These are phyloP conservation scores for Botryotinia globosa DNA, from an alignment of 2,329 filamentous ascomycete genomes.

Conservation along the genomic window DNA sequence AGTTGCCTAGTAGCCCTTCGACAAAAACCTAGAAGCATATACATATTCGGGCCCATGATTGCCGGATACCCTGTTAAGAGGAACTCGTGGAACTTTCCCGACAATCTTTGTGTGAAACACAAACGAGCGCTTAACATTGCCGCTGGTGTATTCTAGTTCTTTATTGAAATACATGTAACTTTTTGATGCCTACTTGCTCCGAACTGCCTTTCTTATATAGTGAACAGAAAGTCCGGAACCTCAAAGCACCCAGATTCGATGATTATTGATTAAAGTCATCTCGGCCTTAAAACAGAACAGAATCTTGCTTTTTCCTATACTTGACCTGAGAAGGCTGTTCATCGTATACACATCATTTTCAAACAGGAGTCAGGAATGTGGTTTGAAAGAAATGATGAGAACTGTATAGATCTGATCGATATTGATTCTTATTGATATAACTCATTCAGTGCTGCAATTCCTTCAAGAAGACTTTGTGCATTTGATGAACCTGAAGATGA, in stretches of 20 bases:
- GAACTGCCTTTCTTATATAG: background rate
- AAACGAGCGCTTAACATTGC: background rate
- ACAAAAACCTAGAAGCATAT: background rate
- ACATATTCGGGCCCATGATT: background rate
- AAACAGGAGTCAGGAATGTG: background rate
- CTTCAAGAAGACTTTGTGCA: too few relatives aligned
- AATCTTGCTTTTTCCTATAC: background rate
- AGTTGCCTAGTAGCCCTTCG: background rate
- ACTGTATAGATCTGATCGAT: background rate
- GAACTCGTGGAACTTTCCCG: background rate
- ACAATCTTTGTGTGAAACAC: background rate
- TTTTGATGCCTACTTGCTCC: background rate
- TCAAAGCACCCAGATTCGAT: background rate
- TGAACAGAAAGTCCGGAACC: fast-evolving
- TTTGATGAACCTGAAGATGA: too few relatives aligned
- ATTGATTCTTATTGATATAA: background rate
- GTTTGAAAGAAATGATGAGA: background rate
- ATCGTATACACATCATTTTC: background rate
- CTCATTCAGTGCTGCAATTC: background rate
- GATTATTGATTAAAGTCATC: background rate
- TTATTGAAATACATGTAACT: background rate
- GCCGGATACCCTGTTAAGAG: background rate
- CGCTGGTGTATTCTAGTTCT: background rate
- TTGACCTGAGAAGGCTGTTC: background rate
- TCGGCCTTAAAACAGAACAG: background rate